phyloP scores from a whole-genome alignment of 2,329 filamentous ascomycete genomes.

The Epichloe coenophiala region DNA sequence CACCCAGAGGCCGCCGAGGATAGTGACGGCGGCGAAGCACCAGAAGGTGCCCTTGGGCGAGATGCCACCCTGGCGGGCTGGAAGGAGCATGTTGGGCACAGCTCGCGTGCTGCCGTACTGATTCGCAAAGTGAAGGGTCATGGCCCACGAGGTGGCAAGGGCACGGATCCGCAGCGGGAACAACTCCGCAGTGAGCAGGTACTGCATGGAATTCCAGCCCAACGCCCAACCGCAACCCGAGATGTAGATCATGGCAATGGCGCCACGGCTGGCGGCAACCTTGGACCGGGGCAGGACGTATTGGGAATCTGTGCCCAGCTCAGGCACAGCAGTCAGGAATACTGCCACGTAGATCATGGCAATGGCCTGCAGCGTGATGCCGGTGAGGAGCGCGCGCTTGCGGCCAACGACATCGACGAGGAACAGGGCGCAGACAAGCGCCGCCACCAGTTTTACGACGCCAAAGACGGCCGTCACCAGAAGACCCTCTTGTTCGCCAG shows the following conservation, averaged over 20 bases:
- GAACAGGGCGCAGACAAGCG: constrained; percentile 60
- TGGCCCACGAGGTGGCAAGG: constrained; percentile 55
- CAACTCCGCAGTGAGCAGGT: constrained; percentile 64
- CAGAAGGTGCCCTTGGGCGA: constrained; percentile 58
- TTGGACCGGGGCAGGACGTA: constrained; percentile 34
- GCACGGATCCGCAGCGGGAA: constrained; percentile 64
- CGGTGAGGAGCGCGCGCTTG: constrained; percentile 49
- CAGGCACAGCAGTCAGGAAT: constrained; percentile 50
- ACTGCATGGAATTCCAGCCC: constrained; percentile 67
- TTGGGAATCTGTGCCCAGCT: constrained; percentile 34
- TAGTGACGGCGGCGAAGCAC: constrained; percentile 57
- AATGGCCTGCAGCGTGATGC: constrained; percentile 46
- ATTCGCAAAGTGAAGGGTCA: constrained; percentile 69
- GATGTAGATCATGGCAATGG: constrained; percentile 61
- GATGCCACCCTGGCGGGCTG: constrained; percentile 30
- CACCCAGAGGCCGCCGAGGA: constrained; percentile 56
- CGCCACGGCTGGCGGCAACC: constrained; percentile 46
- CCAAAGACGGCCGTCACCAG: constrained; percentile 66
- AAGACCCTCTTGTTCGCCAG: constrained; percentile 52
- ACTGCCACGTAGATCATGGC: constrained; percentile 49
- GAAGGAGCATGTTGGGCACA: constrained; percentile 60
- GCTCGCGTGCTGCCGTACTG: constrained; percentile 67
- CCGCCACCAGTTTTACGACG: constrained; percentile 56
- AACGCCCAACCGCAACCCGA: constrained; percentile 57
- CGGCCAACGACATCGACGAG: constrained; percentile 68